phyloP scores from a whole-genome alignment of 108 stramenopile genomes.

The Cyclotella choctawhatcheeana region DNA sequence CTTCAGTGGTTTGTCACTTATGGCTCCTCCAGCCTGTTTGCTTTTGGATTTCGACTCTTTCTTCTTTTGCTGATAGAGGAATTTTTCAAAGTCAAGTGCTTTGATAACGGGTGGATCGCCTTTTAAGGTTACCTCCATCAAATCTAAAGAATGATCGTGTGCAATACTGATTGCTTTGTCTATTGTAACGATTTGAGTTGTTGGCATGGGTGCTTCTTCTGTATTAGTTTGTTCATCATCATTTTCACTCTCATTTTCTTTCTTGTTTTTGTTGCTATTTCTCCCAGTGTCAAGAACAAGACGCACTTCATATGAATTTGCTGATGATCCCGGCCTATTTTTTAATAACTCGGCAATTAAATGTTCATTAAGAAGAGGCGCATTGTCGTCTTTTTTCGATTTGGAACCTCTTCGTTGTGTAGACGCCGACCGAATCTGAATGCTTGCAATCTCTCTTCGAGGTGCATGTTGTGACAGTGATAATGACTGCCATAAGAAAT shows the following conservation, averaged over 20 bases:
- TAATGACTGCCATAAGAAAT: too few relatives aligned
- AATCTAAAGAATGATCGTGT: slow-evolving; percentile 50
- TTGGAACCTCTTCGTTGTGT: not conserved
- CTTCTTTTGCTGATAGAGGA: slow-evolving; percentile 50
- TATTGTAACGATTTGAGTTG: slow-evolving; percentile 52
- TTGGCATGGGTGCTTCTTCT: slow-evolving; percentile 14
- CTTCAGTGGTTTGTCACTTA: slow-evolving; percentile 54
- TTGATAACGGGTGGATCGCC: slow-evolving; percentile 69
- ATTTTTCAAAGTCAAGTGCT: slow-evolving; percentile 55
- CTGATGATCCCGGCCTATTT: slow-evolving; percentile 10
- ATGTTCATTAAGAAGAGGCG: slow-evolving; percentile 44
- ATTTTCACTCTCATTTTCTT: not conserved
- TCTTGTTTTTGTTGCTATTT: slow-evolving; percentile 17
- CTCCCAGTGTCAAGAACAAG: slow-evolving; percentile 65
- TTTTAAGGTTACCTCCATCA: slow-evolving; percentile 55
- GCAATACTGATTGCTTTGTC: slow-evolving; percentile 58
- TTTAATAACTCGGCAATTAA: slow-evolving; percentile 40
- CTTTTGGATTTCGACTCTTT: slow-evolving; percentile 39
- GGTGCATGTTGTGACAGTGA: too few relatives aligned
- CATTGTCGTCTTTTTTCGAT: slow-evolving; percentile 26
- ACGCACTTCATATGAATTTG: slow-evolving; percentile 57
- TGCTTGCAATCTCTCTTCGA: too few relatives aligned
- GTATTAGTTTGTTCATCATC: slow-evolving; percentile 4
- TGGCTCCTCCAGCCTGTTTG: slow-evolving; percentile 44
- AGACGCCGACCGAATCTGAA: not conserved